phyloP scores from a whole-genome alignment of 2,329 filamentous ascomycete genomes.

The Penicillium sp. region DNA sequence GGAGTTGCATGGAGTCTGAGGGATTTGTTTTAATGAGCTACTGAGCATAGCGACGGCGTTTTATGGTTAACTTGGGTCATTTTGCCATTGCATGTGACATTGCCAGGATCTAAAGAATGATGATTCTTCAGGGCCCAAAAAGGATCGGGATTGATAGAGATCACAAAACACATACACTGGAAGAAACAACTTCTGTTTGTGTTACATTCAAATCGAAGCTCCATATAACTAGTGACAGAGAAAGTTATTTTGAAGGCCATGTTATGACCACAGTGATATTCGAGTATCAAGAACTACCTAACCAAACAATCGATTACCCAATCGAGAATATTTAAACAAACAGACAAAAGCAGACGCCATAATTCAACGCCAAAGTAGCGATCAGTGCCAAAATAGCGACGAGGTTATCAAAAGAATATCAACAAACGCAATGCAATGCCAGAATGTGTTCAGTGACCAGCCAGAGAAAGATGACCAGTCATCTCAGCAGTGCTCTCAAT shows the following conservation, averaged over 20 bases:
- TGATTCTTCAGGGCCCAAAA: background rate
- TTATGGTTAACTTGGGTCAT: background rate
- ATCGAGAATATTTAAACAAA: conserved; percentile 7
- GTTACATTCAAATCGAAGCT: background rate
- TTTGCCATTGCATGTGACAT: background rate
- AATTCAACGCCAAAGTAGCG: conserved; percentile 7
- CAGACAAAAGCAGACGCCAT: conserved; percentile 7
- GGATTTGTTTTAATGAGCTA: background rate
- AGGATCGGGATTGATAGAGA: background rate
- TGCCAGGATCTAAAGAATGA: background rate
- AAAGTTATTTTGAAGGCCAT: conserved; percentile 1
- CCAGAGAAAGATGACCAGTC: conserved; percentile 31
- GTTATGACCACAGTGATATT: conserved; percentile 3
- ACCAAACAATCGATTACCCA: conserved; percentile 7
- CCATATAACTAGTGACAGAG: background rate
- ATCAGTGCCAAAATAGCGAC: background rate
- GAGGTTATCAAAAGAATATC: background rate
- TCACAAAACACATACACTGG: background rate
- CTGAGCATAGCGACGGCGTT: conserved; percentile 12
- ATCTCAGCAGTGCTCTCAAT: conserved; percentile 45
- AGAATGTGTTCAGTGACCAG: conserved; percentile 17
- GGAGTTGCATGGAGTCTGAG: background rate
- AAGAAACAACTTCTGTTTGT: background rate
- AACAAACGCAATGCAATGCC: conserved; percentile 7
- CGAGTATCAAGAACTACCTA: conserved; percentile 6